Base-by-base conservation (phyloP, 176 grass and related monocot species). In the Puya raimondii region DNA sequence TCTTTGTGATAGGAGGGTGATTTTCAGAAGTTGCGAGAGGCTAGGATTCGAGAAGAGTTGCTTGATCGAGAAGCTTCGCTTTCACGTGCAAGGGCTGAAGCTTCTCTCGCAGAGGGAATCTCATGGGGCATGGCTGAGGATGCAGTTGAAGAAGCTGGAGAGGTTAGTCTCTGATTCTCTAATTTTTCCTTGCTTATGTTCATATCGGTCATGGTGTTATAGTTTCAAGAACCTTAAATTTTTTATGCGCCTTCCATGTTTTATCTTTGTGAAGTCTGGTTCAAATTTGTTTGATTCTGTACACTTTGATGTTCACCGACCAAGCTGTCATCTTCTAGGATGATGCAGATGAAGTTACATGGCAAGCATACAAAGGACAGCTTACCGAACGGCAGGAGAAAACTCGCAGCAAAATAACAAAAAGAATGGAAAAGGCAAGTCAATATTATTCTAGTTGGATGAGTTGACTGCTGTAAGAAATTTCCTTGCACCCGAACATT, bases 91-190 rank as follows among this genome's bases (percentile, higher is more conserved):
- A 97, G 78, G 79, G 88, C 63, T 76, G 86, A 97, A 74, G 86
- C 94, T 66, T 84, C 80, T 90, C 88, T 97, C 69, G 82, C 86
- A 21, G 89, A 92, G 63, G 94, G 94, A 68, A 83, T 97, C 71
- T 97, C 94, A 71, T 97, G 94, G 94, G 94, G 94, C 58, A 85
- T 97, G 84, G 48, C 75, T 74, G 94, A 97, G 54, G 94, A 97
- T 88, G 94, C 94, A 51, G 67, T 85, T 50, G 89, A 97, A 66
- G 94, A 97, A 71, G 63, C 78, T 14, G 51, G 63, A 48, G 86
- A 97, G 82, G 94, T 97, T 76, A 29, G 64, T 66, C 66, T 1
- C 74, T 51, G 66, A 10, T 68, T 81, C 21, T 67, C 12, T 61
- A 4, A 18, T 17, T 18, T 18, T 61, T 18, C 21, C 21, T 20